Percentiles rank a stretch among this genome's conserved stretches.
Evolutionary conservation across 2,329 filamentous ascomycete genomes (phyloP).

Genomic region (Pleomassaria siparia): DNA sequence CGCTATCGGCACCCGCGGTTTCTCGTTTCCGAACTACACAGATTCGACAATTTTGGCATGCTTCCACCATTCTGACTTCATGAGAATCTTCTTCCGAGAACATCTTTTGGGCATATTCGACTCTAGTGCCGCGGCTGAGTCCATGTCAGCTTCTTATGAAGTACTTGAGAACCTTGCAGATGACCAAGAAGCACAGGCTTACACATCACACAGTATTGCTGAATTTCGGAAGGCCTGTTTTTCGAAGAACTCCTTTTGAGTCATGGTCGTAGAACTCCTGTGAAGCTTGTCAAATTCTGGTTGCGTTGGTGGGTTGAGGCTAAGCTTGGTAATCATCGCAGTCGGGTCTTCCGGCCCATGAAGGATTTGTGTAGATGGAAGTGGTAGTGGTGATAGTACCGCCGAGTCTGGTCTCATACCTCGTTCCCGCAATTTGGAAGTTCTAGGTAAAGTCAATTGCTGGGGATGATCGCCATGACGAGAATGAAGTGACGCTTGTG

Average conservation of each 20-base stretch:
- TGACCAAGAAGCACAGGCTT: conserved; percentile 13
- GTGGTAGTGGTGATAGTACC: conserved; percentile 23
- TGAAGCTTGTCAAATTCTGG: conserved; percentile 26
- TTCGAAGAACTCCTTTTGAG: conserved; percentile 42
- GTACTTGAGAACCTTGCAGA: not conserved
- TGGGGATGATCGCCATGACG: conserved; percentile 36
- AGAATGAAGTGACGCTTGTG: conserved; percentile 5
- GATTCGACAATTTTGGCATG: conserved; percentile 44
- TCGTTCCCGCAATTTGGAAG: conserved; percentile 19
- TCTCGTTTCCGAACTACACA: conserved; percentile 48
- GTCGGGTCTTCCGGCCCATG: conserved; percentile 13
- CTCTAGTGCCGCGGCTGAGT: conserved; percentile 38
- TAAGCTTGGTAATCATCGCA: conserved; percentile 20
- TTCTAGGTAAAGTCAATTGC: conserved; percentile 16
- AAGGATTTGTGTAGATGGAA: conserved; percentile 25
- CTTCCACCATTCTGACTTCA: conserved; percentile 46
- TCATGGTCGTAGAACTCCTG: conserved; percentile 35
- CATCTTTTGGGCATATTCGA: conserved; percentile 46
- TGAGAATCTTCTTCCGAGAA: conserved; percentile 37
- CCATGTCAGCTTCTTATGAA: conserved; percentile 1
- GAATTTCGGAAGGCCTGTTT: conserved; percentile 47
- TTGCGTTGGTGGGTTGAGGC: conserved; percentile 20
- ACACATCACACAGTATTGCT: conserved; percentile 49
- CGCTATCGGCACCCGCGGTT: conserved; percentile 32
- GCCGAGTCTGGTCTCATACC: conserved; percentile 12